phyloP scores from a whole-genome alignment of 2,329 filamentous ascomycete genomes.

The Phialophora expanda region DNA sequence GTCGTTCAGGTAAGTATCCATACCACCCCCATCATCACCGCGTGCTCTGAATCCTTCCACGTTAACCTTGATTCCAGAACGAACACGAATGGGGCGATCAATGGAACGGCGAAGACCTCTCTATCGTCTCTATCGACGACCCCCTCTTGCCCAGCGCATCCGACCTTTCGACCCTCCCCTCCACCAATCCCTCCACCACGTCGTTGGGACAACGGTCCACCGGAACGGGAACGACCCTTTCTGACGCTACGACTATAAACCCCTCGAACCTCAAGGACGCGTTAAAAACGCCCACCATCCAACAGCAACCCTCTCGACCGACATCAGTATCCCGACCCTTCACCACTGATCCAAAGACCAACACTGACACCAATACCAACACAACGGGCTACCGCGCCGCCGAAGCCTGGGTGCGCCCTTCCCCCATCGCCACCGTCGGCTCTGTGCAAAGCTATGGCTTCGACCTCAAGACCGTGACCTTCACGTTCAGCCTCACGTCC shows the following conservation, averaged over 20 bases:
- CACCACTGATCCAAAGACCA: background rate
- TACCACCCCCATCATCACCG: background rate
- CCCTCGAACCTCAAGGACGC: constrained; percentile 77
- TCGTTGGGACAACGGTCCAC: constrained; percentile 54
- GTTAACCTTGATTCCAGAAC: constrained; percentile 60
- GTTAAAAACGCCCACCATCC: constrained; percentile 63
- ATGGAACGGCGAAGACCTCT: constrained; percentile 98
- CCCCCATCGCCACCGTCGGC: constrained; percentile 76
- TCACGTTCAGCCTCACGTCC: constrained; percentile 72
- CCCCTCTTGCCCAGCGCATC: constrained; percentile 56
- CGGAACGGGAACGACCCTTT: constrained; percentile 55
- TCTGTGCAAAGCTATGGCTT: constrained; percentile 75
- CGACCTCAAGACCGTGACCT: constrained; percentile 78
- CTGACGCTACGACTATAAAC: constrained; percentile 62
- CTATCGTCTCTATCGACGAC: constrained; percentile 86
- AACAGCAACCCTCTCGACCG: constrained; percentile 53
- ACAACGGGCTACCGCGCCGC: constrained; percentile 79
- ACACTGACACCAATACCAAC: background rate
- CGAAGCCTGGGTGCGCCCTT: constrained; percentile 89
- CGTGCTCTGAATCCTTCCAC: background rate
- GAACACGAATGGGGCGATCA: constrained; percentile 87
- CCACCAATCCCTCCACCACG: constrained; percentile 46
- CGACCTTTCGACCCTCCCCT: constrained; percentile 41
- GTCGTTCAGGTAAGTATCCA: constrained; percentile 63
- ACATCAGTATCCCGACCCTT: background rate